These are phyloP conservation scores for Dryadomyces sulphureus DNA, from an alignment of 2,329 filamentous ascomycete genomes.

Conservation along the genomic window DNA sequence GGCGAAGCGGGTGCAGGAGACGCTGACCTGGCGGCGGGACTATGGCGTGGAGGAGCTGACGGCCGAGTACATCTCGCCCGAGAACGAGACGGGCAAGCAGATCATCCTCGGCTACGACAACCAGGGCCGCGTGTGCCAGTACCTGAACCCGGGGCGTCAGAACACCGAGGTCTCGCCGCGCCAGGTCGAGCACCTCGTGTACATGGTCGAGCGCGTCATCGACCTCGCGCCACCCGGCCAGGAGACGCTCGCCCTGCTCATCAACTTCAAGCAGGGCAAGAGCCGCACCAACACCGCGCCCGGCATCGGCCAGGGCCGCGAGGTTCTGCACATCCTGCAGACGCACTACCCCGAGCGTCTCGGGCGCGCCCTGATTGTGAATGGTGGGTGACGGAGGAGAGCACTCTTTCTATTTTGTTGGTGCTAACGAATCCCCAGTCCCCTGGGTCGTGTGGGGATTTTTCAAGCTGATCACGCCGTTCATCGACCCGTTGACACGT, in stretches of 20 bases:
- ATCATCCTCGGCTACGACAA: slow-evolving; percentile 79
- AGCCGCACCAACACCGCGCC: slow-evolving; percentile 59
- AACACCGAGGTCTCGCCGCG: slow-evolving; percentile 79
- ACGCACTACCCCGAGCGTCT: slow-evolving; percentile 90
- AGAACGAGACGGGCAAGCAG: slow-evolving; percentile 96
- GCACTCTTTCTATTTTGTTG: neutral
- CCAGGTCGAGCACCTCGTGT: slow-evolving; percentile 88
- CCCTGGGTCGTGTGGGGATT: slow-evolving; percentile 87
- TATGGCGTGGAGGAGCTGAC: slow-evolving; percentile 72
- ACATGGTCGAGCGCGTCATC: slow-evolving; percentile 82
- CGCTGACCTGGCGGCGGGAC: slow-evolving; percentile 77
- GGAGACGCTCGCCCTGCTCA: slow-evolving; percentile 73
- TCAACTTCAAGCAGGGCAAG: slow-evolving; percentile 79
- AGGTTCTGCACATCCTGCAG: slow-evolving; percentile 84
- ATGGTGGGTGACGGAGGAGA: slow-evolving; percentile 40
- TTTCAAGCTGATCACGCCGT: slow-evolving; percentile 90
- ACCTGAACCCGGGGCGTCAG: slow-evolving; percentile 77
- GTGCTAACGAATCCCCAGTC: slow-evolving; percentile 33
- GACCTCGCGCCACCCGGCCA: slow-evolving; percentile 79
- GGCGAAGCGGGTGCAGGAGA: slow-evolving; percentile 63
- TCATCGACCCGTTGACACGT: slow-evolving; percentile 87
- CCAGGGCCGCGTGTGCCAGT: slow-evolving; percentile 72
- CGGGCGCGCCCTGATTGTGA: slow-evolving; percentile 77
- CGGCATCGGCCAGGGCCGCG: slow-evolving; percentile 58
- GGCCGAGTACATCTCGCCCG: slow-evolving; percentile 74